Evolutionary conservation across 1,284 basidiomycete genomes (phyloP).

Genomic region (Apiotrichum sp.): DNA sequence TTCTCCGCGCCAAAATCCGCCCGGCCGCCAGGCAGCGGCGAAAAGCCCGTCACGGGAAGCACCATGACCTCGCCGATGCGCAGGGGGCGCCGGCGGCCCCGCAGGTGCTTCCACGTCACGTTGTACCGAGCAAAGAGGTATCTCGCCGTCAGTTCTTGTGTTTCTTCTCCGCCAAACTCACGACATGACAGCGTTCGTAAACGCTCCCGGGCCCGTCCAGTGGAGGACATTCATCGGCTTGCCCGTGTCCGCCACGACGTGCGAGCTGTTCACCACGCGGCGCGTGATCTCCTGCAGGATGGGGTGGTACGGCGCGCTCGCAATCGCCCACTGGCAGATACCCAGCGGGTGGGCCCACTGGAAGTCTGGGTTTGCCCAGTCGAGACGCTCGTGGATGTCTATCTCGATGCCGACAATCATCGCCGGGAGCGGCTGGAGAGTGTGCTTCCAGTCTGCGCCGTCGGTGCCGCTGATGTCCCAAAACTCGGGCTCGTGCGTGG

Average conservation of each 20-base stretch:
- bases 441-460: constrained; percentile 21
- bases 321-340: constrained; percentile 48
- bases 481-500: constrained; percentile 21
- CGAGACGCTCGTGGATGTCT: constrained; percentile 35
- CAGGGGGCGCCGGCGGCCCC: constrained; percentile 37
- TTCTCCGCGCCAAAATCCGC: constrained; percentile 30
- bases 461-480: constrained; percentile 29
- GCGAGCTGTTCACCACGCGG: constrained; percentile 39
- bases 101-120: constrained; percentile 44
- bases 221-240: constrained; percentile 40
- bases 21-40: constrained; percentile 30
- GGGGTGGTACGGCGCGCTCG: constrained; percentile 42
- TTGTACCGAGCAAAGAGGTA: constrained; percentile 42
- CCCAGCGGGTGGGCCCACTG: constrained; percentile 40
- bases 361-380: constrained; percentile 15
- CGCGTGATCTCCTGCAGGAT: constrained; percentile 44
- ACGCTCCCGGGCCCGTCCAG: constrained; percentile 41
- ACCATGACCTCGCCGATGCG: constrained; percentile 45
- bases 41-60: constrained; percentile 44
- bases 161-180: constrained; percentile 16
- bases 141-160: constrained; percentile 9
- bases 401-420: constrained; percentile 46
- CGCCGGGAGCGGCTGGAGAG: constrained; percentile 28
- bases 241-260: not conserved
- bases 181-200: constrained; percentile 39